Conservation (phyloP, 768 basidiomycete genomes). For the Hypholoma fasciculare region DNA sequence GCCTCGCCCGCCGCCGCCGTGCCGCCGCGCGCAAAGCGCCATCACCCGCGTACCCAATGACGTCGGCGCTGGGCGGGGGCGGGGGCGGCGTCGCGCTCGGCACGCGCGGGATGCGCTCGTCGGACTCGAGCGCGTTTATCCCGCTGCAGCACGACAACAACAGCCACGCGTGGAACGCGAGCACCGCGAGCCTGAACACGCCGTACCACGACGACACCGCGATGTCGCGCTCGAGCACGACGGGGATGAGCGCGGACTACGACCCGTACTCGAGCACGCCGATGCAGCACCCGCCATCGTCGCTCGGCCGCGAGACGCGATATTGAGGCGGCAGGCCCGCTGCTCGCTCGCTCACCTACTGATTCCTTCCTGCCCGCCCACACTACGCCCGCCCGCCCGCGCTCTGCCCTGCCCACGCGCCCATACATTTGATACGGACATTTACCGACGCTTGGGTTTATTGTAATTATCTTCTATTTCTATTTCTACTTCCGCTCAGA, state of each 20-base stretch:
- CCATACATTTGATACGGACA: too few relatives aligned
- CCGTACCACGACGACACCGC: slow-evolving; percentile 33
- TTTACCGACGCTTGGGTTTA: too few relatives aligned
- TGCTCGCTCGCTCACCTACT: too few relatives aligned
- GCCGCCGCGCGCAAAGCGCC: slow-evolving; percentile 29
- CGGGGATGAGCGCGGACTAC: slow-evolving; percentile 29
- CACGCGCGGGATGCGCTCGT: slow-evolving; percentile 22
- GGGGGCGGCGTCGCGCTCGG: slow-evolving; percentile 10
- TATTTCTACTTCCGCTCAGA: too few relatives aligned
- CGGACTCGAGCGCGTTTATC: slow-evolving; percentile 70
- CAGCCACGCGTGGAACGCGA: slow-evolving; percentile 60
- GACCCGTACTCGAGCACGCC: slow-evolving; percentile 33
- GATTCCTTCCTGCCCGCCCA: too few relatives aligned
- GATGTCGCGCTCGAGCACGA: slow-evolving; percentile 22
- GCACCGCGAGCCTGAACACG: slow-evolving; percentile 43
- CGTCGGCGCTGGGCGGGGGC: slow-evolving; percentile 18
- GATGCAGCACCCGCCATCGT: slow-evolving; percentile 13
- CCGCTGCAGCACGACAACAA: slow-evolving; percentile 67
- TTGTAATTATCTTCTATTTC: too few relatives aligned
- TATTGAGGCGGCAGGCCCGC: background rate
- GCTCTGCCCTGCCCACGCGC: too few relatives aligned
- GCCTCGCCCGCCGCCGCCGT: slow-evolving; percentile 51
- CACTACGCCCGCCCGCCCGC: too few relatives aligned
- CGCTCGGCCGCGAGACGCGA: slow-evolving; percentile 2
- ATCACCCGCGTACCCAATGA: slow-evolving; percentile 24